Evolutionary conservation across 331 rosid species (phyloP), one percentile per base, ranked within the genome.

Genomic region (Quercus lobata): DNA sequence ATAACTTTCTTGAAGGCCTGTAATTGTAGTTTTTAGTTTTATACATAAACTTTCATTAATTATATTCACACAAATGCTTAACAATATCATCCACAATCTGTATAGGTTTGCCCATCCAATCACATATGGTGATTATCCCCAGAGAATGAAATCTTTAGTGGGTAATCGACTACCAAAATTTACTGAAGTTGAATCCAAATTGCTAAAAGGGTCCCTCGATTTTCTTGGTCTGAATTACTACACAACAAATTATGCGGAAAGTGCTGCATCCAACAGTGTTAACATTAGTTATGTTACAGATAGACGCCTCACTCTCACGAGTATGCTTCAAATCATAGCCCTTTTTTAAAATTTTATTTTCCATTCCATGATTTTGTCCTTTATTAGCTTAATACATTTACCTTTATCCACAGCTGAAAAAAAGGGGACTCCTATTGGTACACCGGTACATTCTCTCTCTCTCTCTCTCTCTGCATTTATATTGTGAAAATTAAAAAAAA

Each of bases 221-320:
- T 91, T 91, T 63, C 76, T 91, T 65, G 92, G 90, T 3, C 32
- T 88, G 7, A 92, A 92, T 81, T 89, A 92, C 75, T 92, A 92
- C 66, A 81, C 89, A 19, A 44, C 84, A 5, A 25, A 79, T 41
- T 92, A 72, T 79, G 89, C 90, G n/a, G 80, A 83, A 63, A 22
- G 66, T 55, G 65, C 79, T 72, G 63, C 76, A 0, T 9, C 74
- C 3, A 70, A 0, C 4, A 7, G 1, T 9, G 3, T n/a, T 56
- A 84, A 84, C 80, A 35, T 15, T 12, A 78, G 83, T 73, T 85
- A 21, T 44, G 27, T 27, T 14, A 54, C 55, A 9, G 97, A 90
- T 35, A 74, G 86, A n/a, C 73, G 22, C 25, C 83, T 71, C 75
- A 72, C 37, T 60, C 77, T 90, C 49, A 17, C 81, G 0, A 62